Evolutionary conservation across 257 asterid species (phyloP).

Genomic region (Solanum gracilifrons): DNA sequence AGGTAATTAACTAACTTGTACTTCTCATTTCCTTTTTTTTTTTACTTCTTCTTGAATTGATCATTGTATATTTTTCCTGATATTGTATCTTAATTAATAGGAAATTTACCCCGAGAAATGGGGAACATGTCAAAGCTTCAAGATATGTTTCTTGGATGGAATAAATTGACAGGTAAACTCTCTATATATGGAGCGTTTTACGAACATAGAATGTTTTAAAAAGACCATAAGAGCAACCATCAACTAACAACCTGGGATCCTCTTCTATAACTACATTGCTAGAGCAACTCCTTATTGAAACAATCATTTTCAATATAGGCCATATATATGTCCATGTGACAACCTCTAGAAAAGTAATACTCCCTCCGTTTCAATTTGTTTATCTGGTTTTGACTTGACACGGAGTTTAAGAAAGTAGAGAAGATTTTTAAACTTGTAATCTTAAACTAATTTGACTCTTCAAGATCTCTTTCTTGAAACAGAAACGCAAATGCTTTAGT

Average conservation of each 20-base stretch:
- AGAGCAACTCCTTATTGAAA: background rate
- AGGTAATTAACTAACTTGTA: background rate
- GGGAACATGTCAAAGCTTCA: constrained; percentile 7
- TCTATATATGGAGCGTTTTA: background rate
- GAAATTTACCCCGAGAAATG: constrained; percentile 7
- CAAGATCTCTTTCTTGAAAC: background rate
- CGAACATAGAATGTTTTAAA: background rate
- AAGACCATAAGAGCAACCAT: background rate
- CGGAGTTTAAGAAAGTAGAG: background rate
- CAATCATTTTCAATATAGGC: background rate
- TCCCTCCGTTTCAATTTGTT: background rate
- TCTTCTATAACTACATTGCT: background rate
- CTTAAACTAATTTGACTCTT: background rate
- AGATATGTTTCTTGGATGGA: constrained; percentile 1
- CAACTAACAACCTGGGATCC: background rate
- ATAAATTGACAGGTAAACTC: background rate
- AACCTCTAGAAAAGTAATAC: background rate
- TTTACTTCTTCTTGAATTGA: background rate
- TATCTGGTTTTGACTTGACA: background rate
- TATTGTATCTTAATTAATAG: background rate
- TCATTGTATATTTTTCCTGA: background rate
- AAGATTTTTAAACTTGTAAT: background rate
- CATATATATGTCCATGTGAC: background rate
- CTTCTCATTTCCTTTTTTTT: background rate
- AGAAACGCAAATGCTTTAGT: background rate